Evolutionary conservation across 176 grass and related monocot species (phyloP).

Genomic region (Pharus latifolius): DNA sequence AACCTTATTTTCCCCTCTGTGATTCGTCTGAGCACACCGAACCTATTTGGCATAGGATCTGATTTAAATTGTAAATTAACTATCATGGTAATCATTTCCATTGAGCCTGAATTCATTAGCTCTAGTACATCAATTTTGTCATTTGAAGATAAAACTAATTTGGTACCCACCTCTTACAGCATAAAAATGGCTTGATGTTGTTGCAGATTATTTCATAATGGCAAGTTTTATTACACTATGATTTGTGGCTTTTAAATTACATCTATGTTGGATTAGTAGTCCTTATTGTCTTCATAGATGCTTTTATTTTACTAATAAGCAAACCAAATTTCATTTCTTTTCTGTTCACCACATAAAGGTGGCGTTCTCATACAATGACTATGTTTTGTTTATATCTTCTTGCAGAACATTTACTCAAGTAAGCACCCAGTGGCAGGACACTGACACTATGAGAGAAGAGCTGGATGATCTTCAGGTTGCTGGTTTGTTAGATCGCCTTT

Average conservation of each 20-base stretch:
- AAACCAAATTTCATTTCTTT: too few species aligned
- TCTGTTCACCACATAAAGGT: too few species aligned
- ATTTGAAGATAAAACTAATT: neutral
- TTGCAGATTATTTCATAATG: neutral
- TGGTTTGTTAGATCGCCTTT: constrained; percentile 26
- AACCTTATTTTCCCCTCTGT: too few species aligned
- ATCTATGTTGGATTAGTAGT: neutral
- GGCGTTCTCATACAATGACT: too few species aligned
- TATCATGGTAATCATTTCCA: too few species aligned
- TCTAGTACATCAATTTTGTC: neutral
- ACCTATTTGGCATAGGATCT: neutral
- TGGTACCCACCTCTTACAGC: neutral
- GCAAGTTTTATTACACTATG: neutral
- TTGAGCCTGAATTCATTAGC: too few species aligned
- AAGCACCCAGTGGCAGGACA: constrained; percentile 95
- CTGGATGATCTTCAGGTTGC: constrained; percentile 93
- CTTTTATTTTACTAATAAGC: too few species aligned
- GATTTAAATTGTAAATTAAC: too few species aligned
- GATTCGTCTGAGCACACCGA: too few species aligned
- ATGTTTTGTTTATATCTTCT: constrained; percentile 21
- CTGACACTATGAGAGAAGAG: constrained; percentile 96
- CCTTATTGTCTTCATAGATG: neutral
- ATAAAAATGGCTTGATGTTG: neutral
- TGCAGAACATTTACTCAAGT: constrained; percentile 99
- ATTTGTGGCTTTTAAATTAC: constrained; percentile 6